Percentiles rank a stretch among this genome's conserved stretches.
phyloP scores from a whole-genome alignment of 768 basidiomycete species.

The Suillus subalutaceus region DNA sequence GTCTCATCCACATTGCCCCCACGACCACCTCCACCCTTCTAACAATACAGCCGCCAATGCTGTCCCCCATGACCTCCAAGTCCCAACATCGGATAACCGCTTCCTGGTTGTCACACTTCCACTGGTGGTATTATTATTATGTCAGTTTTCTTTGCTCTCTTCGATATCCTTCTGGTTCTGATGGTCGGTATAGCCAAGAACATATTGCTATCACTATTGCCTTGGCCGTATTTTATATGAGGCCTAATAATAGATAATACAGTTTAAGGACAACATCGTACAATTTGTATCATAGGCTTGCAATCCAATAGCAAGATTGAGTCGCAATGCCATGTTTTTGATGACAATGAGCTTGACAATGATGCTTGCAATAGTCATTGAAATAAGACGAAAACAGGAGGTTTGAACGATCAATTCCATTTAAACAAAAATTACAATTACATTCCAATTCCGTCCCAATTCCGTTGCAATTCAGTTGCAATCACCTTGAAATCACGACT shows the following conservation, averaged over 20 bases:
- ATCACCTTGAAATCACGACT: too few relatives aligned
- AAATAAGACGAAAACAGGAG: background rate
- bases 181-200: background rate
- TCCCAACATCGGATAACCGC: too few relatives aligned
- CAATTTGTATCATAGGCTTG: background rate
- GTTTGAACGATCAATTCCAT: background rate
- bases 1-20: too few relatives aligned
- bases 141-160: too few relatives aligned
- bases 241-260: background rate
- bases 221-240: background rate
- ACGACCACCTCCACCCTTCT: too few relatives aligned
- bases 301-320: background rate
- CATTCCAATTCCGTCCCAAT: background rate
- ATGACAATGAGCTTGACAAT: background rate
- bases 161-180: too few relatives aligned
- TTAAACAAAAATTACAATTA: background rate
- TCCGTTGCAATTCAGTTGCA: background rate
- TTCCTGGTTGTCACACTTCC: too few relatives aligned
- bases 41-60: too few relatives aligned
- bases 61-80: too few relatives aligned
- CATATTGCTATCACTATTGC: background rate
- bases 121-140: too few relatives aligned
- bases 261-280: background rate
- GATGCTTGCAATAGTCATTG: background rate
- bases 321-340: background rate